Percentiles rank a stretch among this genome's conserved stretches.
Evolutionary conservation across 495 filamentous ascomycete species (phyloP).

Genomic region (Daldinia vernicosa): DNA sequence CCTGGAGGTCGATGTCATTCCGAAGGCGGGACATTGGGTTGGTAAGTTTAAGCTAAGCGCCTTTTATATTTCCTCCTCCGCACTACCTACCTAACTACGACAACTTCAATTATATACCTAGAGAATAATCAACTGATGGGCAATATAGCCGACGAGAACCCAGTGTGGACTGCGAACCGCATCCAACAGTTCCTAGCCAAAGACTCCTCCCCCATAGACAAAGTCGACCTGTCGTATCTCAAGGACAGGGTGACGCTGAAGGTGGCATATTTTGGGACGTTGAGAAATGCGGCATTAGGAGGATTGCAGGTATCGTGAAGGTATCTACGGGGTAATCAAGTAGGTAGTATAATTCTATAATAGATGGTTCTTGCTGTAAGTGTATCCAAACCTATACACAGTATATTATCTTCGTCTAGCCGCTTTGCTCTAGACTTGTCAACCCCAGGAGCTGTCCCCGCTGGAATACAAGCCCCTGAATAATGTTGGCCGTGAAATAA

Average conservation of each 20-base stretch:
- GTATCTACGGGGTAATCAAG: neutral
- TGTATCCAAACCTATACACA: too few species aligned
- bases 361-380: neutral
- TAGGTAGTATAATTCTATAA: neutral
- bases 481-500: neutral
- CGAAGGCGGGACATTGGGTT: neutral
- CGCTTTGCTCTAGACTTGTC: neutral
- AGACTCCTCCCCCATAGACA: conserved; percentile 8
- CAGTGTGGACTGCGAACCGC: conserved; percentile 36
- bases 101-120: neutral
- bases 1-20: neutral
- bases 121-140: neutral
- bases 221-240: neutral
- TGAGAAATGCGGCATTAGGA: neutral
- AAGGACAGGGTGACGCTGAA: neutral
- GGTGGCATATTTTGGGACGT: neutral
- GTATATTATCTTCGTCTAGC: neutral
- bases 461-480: neutral
- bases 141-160: conserved; percentile 42
- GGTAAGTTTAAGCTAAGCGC: neutral
- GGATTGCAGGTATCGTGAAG: neutral
- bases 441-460: neutral
- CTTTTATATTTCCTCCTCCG: neutral
- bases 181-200: conserved; percentile 24
- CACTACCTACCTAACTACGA: neutral